Evolutionary conservation across 2,329 filamentous ascomycete genomes (phyloP), one percentile per base, ranked within the genome.

Genomic region (Aaosphaeria arxii): DNA sequence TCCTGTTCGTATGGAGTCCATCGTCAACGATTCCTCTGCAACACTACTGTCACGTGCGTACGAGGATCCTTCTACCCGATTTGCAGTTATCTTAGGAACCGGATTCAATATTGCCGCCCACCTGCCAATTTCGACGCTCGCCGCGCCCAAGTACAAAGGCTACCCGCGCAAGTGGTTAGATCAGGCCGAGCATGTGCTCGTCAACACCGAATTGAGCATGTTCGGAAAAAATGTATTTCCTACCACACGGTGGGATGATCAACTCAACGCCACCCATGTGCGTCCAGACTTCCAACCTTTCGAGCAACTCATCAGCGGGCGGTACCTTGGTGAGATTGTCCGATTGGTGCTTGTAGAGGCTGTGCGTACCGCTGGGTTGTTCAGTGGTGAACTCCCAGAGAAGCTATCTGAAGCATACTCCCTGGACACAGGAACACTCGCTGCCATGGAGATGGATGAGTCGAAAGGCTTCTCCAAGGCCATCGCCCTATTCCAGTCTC

Each of bases 161-260:
- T 74, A 83, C 43, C 76, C 80, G 1, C 68, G 75, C 11, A 74
- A 73, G 36, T 84, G 81, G 80, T 75, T 80, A 48, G 72, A 77
- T 30, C 71, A 76, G 38, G 81, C 82, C n/a, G 74, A 77, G 30
- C 77, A 82, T 50, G 83, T 86, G 31, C 78, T 86, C 45, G 77
- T 85, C 57, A 86, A 86, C 62, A 85, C 79, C 6, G 83, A 86
- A 61, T 71, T 85, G 56, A 84, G 82, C 71, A 85, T 86, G 82
- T 85, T 85, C 53, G 83, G 80, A 42, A 77, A 81, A 49, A 71
- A 77, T 24, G 74, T 84, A 30, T 72, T 84, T 35, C 80, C 81
- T 1, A 77, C 74, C 55, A 84, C 82, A 5, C 72, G 77, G 11
- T 86, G 82, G 82, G 83, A 86, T 54, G 79, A 84, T 6, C 58